A percentile compares a stretch with the other conserved stretches of the same genome.
Conservation (phyloP, 805 yeast genomes). For the Candida germanica region DNA sequence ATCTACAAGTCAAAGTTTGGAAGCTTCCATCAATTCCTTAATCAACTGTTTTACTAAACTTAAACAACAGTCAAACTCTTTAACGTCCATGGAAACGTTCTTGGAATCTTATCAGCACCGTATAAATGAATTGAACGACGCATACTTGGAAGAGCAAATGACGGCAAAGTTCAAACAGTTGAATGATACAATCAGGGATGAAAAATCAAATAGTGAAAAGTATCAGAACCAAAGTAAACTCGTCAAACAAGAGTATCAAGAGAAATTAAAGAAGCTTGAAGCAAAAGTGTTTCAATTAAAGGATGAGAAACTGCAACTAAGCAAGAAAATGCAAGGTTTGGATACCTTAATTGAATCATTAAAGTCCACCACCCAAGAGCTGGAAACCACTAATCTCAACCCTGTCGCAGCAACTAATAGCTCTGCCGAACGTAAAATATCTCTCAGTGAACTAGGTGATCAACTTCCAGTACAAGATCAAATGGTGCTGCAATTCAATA, state of each 20-base stretch:
- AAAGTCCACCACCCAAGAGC: neutral
- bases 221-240: slow-evolving; percentile 5
- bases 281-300: slow-evolving; percentile 5
- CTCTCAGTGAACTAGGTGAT: neutral
- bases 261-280: slow-evolving; percentile 9
- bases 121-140: slow-evolving; percentile 23
- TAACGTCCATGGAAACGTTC: slow-evolving; percentile 54
- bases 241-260: slow-evolving; percentile 8
- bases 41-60: slow-evolving; percentile 55
- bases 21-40: slow-evolving; percentile 52
- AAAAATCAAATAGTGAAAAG: slow-evolving; percentile 9
- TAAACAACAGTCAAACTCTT: slow-evolving; percentile 55
- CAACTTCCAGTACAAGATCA: neutral
- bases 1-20: slow-evolving; percentile 53
- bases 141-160: slow-evolving; percentile 20
- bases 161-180: slow-evolving; percentile 9
- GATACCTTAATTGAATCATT: neutral
- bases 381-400: neutral
- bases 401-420: neutral
- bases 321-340: slow-evolving; percentile 1
- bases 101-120: slow-evolving; percentile 44
- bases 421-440: neutral
- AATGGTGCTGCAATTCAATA: neutral
- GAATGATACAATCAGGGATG: slow-evolving; percentile 3
- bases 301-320: slow-evolving; percentile 7